Evolutionary conservation across 148 eudicot species (phyloP), one percentile per base, ranked within the genome.

Genomic region (Dianthus caryophyllus): DNA sequence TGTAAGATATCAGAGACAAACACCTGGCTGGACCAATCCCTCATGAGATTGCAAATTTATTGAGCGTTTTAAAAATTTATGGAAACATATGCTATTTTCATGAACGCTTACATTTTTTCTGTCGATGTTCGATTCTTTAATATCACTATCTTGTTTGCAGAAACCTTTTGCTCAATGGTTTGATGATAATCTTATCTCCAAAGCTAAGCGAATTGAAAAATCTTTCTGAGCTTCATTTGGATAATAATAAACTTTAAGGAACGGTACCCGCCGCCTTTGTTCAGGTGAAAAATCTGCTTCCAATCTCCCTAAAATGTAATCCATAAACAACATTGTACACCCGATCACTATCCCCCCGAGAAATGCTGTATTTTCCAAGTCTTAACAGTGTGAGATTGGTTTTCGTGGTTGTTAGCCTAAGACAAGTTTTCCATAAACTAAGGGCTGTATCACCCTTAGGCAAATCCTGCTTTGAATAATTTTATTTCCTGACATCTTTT

Each of bases 181-280:
- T 95, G 67, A 86, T 88, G 7, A 96, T 97, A 59, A 77, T 46
- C 47, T 68, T 95, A 71, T 93, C 96, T 43, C 70, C 70, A 6
- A 85, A 87, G 76, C 83, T 95, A 72, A 88, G 88, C 52, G 76
- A 79, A 48, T 77, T 95, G 71, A 78, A 79, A 30, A 65, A 76
- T 64, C 97, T 95, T 62, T 77, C 85, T 76, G 96, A 90, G 69
- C 89, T 95, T 73, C 78, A 80, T 55, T 57, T 95, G 67, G 96
- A 88, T 64, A 88, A 93, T 67, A 95, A 95, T 78, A 90, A 77
- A 83, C 88, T 95, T 75, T 82, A 67, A 71, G 99, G 99, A 70
- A 65, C 63, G 41, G 67, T 95, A 58, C 97, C 90, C n/a, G 93
- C 79, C 66, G 71, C 71, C n/a, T n/a, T n/a, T n/a, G n/a, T 68